Base-by-base conservation (phyloP, 345 rosid species). In the Adansonia digitata region DNA sequence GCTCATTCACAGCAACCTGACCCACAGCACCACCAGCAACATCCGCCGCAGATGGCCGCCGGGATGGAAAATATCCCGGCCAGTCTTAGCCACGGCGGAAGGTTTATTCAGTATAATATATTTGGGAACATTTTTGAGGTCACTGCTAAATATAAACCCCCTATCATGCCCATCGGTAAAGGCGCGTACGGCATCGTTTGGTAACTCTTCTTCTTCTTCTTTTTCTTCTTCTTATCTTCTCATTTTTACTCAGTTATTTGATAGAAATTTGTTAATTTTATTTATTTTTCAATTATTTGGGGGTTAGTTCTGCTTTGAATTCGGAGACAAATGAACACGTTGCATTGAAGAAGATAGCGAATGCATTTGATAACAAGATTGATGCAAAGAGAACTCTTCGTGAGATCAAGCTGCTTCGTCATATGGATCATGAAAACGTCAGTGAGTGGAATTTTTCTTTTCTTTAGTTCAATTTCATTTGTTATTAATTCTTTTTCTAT, bases 101-200 rank as follows among this genome's bases (percentile, higher is more conserved):
- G 88, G 77, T 96, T 96, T 80, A 93, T 96, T n/a, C 98, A 91
- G 79, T 96, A 96, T 73, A 92, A 96, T 78, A 96, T 96, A 12
- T 92, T 92, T 74, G 99, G 99, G 12, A 93, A 96, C 85, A 88
- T 96, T 65, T 96, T 96, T 43, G 98, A 92, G 83, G 99, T 96
- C 79, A 96, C 99, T 5, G 91, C 95, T 51, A 96, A 96, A 88
- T 96, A 96, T 75, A 90, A 85, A 84, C 98, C 98, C 67, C 99
- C 99, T 53, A 95, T 96, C 77, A 80, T 96, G 97, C 98, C 99
- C 60, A 93, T 96, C 83, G 99, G 99, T 69, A 96, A 96, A 51
- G 99, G 99, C 39, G 99, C 99, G 14, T 96, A 93, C 71, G 99
- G 99, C 77, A 92, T 96, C 88, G 99, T 96, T 77, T 96, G 99